Conservation (phyloP, 2,329 filamentous ascomycete species). For the Pestalotiopsis sp. region DNA sequence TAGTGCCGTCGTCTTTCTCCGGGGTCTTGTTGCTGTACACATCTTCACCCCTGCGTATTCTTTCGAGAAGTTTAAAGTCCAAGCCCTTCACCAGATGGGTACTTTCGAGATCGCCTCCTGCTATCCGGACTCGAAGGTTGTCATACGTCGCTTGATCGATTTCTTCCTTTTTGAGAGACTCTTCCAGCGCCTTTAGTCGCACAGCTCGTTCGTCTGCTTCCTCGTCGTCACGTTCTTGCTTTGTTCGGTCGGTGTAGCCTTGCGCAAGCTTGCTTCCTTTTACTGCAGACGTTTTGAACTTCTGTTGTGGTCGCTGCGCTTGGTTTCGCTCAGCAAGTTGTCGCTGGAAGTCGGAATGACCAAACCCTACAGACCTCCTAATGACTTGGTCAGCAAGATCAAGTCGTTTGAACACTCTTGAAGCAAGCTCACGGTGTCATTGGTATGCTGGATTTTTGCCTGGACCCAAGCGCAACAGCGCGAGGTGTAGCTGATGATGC, state of each 20-base stretch:
- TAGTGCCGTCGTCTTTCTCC: constrained; percentile 30
- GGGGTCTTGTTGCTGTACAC: constrained; percentile 46
- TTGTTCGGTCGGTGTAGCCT: constrained; percentile 84
- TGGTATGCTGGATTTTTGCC: constrained; percentile 78
- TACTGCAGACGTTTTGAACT: constrained; percentile 76
- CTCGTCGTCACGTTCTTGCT: constrained; percentile 56
- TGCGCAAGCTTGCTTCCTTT: constrained; percentile 79
- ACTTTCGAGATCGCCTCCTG: constrained; percentile 77
- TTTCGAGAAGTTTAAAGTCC: constrained; percentile 78
- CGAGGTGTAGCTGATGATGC: constrained; percentile 38
- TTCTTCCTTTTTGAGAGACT: constrained; percentile 79
- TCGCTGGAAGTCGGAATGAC: constrained; percentile 73
- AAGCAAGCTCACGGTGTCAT: constrained; percentile 80
- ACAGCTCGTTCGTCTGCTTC: constrained; percentile 58
- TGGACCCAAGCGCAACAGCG: constrained; percentile 69
- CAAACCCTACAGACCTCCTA: constrained; percentile 65
- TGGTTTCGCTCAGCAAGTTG: constrained; percentile 78
- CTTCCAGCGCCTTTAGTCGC: constrained; percentile 77
- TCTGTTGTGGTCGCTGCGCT: constrained; percentile 62
- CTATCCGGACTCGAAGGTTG: constrained; percentile 72
- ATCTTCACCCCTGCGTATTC: constrained; percentile 70
- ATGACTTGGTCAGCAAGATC: constrained; percentile 23
- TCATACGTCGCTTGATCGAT: constrained; percentile 83
- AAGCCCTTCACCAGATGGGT: constrained; percentile 92
- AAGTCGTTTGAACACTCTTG: background rate